Conservation (phyloP, 2,329 filamentous ascomycete species). For the Alternaria sp. region DNA sequence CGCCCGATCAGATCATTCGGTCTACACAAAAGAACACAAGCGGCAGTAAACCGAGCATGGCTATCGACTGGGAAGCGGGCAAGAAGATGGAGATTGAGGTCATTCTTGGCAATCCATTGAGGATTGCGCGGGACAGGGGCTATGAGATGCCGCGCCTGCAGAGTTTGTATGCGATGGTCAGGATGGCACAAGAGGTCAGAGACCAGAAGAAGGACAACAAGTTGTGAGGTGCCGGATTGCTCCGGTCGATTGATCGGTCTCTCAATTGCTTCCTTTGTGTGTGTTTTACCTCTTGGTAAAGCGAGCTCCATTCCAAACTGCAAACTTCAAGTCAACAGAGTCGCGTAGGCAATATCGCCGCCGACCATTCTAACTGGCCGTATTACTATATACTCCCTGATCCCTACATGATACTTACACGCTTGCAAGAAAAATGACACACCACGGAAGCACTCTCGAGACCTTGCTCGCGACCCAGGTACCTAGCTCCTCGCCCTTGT, state of each 20-base stretch:
- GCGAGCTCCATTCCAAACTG: background rate
- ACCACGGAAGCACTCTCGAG: accelerated
- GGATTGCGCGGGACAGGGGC: constrained; percentile 67
- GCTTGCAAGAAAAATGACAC: background rate
- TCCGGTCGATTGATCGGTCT: background rate
- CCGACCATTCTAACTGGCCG: background rate
- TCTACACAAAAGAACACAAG: constrained; percentile 67
- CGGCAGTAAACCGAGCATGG: constrained; percentile 69
- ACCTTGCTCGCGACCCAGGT: background rate
- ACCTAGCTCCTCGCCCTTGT: background rate
- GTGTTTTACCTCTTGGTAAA: background rate
- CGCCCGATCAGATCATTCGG: constrained; percentile 66
- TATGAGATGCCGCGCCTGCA: constrained; percentile 71
- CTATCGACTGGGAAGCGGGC: constrained; percentile 72
- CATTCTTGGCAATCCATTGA: constrained; percentile 72
- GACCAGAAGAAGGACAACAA: constrained; percentile 45
- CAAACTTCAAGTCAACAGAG: background rate
- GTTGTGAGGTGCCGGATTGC: background rate
- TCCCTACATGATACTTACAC: background rate
- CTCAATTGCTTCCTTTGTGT: background rate
- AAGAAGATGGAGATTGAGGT: constrained; percentile 74
- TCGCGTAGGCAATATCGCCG: too few relatives aligned
- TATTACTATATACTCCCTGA: background rate
- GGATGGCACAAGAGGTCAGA: constrained; percentile 64
- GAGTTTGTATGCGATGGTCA: constrained; percentile 69